Conservation (phyloP, 2,329 filamentous ascomycete genomes). For the Periconia macrospinosa region DNA sequence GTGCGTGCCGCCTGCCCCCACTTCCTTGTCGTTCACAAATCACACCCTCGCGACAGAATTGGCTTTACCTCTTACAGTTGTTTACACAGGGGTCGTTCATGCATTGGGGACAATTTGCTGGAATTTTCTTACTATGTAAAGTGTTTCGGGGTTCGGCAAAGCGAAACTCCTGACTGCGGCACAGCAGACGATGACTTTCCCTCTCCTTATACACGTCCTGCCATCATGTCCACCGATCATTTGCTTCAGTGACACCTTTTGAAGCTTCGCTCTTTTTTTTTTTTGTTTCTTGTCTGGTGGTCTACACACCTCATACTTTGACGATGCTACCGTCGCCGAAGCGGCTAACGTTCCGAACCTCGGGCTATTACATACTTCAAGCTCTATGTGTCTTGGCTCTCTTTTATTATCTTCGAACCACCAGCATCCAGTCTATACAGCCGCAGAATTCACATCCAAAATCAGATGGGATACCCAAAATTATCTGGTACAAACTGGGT, state of each 20-base stretch:
- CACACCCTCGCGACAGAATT: no score
- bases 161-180: no score
- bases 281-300: no score
- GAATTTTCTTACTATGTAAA: not conserved
- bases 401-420: not conserved
- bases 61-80: no score
- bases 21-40: no score
- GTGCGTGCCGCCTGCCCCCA: no score
- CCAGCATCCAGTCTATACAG: not conserved
- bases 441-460: not conserved
- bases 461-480: conserved; percentile 29
- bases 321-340: not conserved
- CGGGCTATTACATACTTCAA: not conserved
- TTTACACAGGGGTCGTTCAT: not conserved
- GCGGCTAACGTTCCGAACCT: not conserved
- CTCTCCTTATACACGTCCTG: no score
- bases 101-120: no score
- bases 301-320: not conserved
- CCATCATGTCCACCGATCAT: no score
- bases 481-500: conserved; percentile 46
- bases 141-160: not conserved
- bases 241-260: no score
- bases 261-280: no score
- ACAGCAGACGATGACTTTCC: no score
- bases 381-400: not conserved